Evolutionary conservation across 768 basidiomycete species (phyloP), one percentile per base, ranked within the genome.

Genomic region (Rhodotorula sphaerocarpa): DNA sequence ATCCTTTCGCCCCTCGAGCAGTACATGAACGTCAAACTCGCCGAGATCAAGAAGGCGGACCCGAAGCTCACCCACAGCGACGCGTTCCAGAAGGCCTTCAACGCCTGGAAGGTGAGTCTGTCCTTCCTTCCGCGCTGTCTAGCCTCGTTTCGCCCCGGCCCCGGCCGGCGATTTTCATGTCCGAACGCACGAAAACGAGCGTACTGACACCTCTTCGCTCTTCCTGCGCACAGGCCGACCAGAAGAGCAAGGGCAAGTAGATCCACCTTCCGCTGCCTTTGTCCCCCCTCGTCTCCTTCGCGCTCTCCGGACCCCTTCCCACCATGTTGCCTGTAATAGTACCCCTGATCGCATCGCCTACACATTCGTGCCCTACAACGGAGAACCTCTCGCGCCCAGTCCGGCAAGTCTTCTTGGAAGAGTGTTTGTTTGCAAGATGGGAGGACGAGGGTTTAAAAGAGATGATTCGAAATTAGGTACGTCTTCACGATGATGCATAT

Each of bases 1-100:
- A 20, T 43, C 14, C 39, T 23, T 10, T 14, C 16, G 36, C 16
- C 30, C 5, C 14, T 21, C 41, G 3, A 3, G 7, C 54, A 65
- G 63, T 65, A 65, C 55, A 60, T 65, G 63, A 59, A 56, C 44
- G 25, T 57, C 18, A 56, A 55, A 21, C 36, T 65, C 15, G 43
- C 58, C 16, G 58, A 55, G 31, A 36, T 65, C 54, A 65, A 65
- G 27, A 65, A 65, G 54, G 36, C 12, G 6, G 50, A 60, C 31
- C 63, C 63, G 18, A 14, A 42, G 11, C 34, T 65, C 11, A 48
- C 48, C 23, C 63, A 65, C 58, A 21, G 43, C 18, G 63, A 59
- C 27, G 63, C 58, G 47, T 55, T 59, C 34, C 16, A 59, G 50
- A 56, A 57, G 42, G 63, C 54, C 7, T 56, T 65, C 44, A 58